Base-by-base conservation (phyloP, 331 rosid genomes). In the Malus hybrid region DNA sequence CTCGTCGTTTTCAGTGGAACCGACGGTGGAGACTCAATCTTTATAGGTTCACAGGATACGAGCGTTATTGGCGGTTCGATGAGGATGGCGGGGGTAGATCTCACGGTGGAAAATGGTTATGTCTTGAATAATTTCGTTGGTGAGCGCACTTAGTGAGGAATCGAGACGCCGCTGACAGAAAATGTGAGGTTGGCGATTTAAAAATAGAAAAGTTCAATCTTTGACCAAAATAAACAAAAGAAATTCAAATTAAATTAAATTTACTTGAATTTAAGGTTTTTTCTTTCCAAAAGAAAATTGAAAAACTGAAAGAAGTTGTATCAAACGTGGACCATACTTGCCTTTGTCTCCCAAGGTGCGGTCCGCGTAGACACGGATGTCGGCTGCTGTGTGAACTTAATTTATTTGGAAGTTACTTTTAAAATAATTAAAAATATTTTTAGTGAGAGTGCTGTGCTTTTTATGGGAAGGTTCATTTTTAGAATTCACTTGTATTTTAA, bases 121-220 rank as follows among this genome's bases (percentile, higher is more conserved):
- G 69, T 64, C 20, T n/a, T 1, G 10, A 31, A 64, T 15, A 31
- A 27, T 16, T 6, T 61, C 29, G 15, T 20, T 4, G 28, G 11
- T 6, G 27, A 5, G 2, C 31, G 48, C 52, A 20, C 27, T 24
- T 6, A 57, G 55, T 14, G n/a, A 52, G 57, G 57, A 6, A 15
- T 52, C 57, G n/a, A 16, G 57, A 73, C 63, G 74, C 74, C 70
- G 70, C 70, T 65, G 48, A 64, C 42, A 64, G 68, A 64, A 64
- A 64, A 64, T 31, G 68, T 16, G 44, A 33, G 28, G 29, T 19
- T 18, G 42, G 65, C 24, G 44, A 16, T 34, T 28, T 7, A 4
- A 42, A 60, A 15, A 22, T 46, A 12, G 36, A 5, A 50, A 50
- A 73, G 74, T 79, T 80, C 28, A 57, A 39, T 44, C 15, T 31